A percentile compares a stretch with the other conserved stretches of the same genome.
phyloP scores from a whole-genome alignment of 768 basidiomycete species.

The Termitomyces sp. region DNA sequence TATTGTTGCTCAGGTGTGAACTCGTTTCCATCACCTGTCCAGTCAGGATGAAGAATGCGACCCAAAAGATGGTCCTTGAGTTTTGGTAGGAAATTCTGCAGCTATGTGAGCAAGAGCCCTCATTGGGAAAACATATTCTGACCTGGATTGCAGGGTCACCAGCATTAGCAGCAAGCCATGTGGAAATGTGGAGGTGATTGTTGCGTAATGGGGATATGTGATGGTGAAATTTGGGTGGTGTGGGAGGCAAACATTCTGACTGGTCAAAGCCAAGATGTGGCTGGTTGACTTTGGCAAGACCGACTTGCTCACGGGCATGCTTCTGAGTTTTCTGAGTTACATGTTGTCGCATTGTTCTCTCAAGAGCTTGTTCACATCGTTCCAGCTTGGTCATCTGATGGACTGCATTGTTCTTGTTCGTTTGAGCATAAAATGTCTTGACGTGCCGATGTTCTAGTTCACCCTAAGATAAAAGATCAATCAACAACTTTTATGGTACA shows the following conservation, averaged over 20 bases:
- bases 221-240: not conserved
- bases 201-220: not conserved
- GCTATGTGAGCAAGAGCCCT: too few relatives aligned
- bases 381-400: not conserved
- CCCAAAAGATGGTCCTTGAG: constrained; percentile 6
- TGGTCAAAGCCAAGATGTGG: not conserved
- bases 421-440: constrained; percentile 35
- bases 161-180: not conserved
- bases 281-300: too few relatives aligned
- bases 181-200: not conserved
- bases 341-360: constrained; percentile 7
- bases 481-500: too few relatives aligned
- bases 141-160: constrained; percentile 2
- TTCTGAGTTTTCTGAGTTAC: too few relatives aligned
- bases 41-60: not conserved
- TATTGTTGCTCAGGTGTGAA: too few relatives aligned
- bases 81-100: not conserved
- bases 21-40: too few relatives aligned
- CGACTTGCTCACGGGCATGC: too few relatives aligned
- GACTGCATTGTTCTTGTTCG: constrained; percentile 31
- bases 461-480: too few relatives aligned
- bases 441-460: constrained; percentile 8
- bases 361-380: not conserved
- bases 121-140: too few relatives aligned
- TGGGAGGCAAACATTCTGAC: not conserved